Base-by-base conservation (phyloP, 768 basidiomycete species). In the Mycena vitilis region DNA sequence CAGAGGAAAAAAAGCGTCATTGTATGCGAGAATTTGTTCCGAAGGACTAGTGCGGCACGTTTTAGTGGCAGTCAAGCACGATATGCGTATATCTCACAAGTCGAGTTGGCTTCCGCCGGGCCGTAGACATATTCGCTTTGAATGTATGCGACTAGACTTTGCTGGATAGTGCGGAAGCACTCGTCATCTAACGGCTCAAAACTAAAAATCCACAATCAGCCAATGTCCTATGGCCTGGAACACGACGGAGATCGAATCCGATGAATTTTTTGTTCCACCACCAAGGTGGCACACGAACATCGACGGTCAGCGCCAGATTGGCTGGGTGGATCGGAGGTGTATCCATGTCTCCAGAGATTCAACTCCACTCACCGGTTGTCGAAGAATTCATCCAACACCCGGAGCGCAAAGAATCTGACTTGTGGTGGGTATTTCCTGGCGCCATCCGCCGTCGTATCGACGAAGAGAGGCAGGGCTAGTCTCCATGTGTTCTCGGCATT, bases 11-110 rank as follows among this genome's bases (percentile, higher is more conserved):
- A 89, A 56, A 95, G 87, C 1, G 94, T 93, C 66, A 96, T 84
- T 44, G 94, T 94, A 82, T 95, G 94, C 34, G 94, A 93, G 81
- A 95, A 95, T 79, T 98, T 98, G 85, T 98, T 98, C 76, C 96
- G 91, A 62, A 98, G 81, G 80, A 93, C 95, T 96, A 69, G 40
- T 6, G 52, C 30, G 59, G 38, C 47, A 60, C 60, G 68, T 48
- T 60, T 75, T 63, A 72, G 49, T 53, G 48, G 58, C 13, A 62
- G 56, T 52, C 58, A 36, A 60, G 40, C 65, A 47, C 15, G 60
- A 71, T 23, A 53, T 9, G 64, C 36, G 45, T 16, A 64, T 71
- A 16, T 85, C 96, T 81, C 76, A 96, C 96, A 98, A 58, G 91
- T 76, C 57, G 94, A 89, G 71, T 86, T 89, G 25, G 88, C 87